Conservation (phyloP, 495 filamentous ascomycete species). For the Recurvomyces mirabilis region DNA sequence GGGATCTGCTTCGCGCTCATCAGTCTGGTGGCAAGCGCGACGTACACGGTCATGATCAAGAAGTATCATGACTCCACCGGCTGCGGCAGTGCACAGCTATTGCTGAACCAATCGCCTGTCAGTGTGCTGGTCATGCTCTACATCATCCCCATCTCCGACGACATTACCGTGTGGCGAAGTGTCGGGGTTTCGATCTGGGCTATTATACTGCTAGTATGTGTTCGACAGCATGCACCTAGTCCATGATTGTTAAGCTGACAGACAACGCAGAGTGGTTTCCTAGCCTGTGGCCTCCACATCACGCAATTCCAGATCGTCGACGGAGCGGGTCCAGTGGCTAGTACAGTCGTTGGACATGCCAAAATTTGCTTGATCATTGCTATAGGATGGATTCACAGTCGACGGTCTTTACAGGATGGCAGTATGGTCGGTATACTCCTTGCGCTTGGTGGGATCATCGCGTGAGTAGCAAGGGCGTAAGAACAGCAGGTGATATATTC, state of each 20-base stretch:
- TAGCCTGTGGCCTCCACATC: slow-evolving; percentile 59
- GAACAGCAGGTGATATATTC: too few relatives aligned
- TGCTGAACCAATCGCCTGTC: slow-evolving; percentile 60
- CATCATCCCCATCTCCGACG: slow-evolving; percentile 55
- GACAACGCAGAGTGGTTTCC: slow-evolving; percentile 39
- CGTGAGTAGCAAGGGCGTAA: too few relatives aligned
- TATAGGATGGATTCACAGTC: slow-evolving; percentile 8
- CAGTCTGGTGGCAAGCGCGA: slow-evolving; percentile 7
- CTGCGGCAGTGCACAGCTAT: slow-evolving; percentile 44
- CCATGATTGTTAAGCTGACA: background rate
- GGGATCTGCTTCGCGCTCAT: slow-evolving; percentile 17
- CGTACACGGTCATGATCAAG: slow-evolving; percentile 17
- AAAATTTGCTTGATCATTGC: slow-evolving; percentile 16
- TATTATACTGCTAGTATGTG: slow-evolving; percentile 44
- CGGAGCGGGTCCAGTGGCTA: slow-evolving; percentile 56
- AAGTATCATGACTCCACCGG: slow-evolving; percentile 14
- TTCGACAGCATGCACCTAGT: background rate
- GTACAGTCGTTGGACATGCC: slow-evolving; percentile 57
- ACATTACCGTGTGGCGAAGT: slow-evolving; percentile 42
- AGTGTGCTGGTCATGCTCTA: slow-evolving; percentile 53
- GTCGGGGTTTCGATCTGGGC: slow-evolving; percentile 41
- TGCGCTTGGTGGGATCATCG: slow-evolving; percentile 12
- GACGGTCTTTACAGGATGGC: slow-evolving; percentile 3
- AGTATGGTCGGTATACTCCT: slow-evolving; percentile 12
- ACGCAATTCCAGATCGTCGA: slow-evolving; percentile 68